Base-by-base conservation (phyloP, 1,139 yeast species). In the Suhomyces bribrorum region DNA sequence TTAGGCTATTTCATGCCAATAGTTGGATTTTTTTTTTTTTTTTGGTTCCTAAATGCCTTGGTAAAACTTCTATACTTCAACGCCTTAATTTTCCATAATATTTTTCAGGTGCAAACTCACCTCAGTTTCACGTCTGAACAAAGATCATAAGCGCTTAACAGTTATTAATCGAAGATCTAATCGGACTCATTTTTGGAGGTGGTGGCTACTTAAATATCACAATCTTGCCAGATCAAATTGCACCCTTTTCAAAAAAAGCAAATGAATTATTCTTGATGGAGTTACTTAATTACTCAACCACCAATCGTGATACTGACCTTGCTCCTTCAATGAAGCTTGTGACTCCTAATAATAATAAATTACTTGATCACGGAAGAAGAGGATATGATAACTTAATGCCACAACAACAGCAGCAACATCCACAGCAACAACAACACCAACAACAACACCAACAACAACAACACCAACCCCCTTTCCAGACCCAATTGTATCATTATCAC, bases 51-150 rank as follows among this genome's bases (percentile, higher is more conserved):
- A 39, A 42, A 42, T 42, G 34, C 42, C 40, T 36, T 33, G 36
- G 37, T 41, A 38, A 41, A 42, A 41, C 43, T 42, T 39, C 43
- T 33, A 42, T 39, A 39, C 43, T 39, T 39, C 32, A 32, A 26
- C 43, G 45, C 43, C 45, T 38, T 36, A 34, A 32, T 23, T 36
- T 36, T 24, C 22, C 20, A 14, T 23, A 32, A 20, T 33, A 33
- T 34, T 37, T 37, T 37, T 32, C 37, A 35, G 34, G 36, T 34
- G 40, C 40, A 26, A 24, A 13, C 31, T 15, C 44, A 13, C 44
- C 40, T 22, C 40, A 26, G 44, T 40, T 40, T 40, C 44, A 40
- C 35, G 38, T 37, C 30, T 26, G 22, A 20, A 32, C 34, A 22
- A n/a, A 32, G 34, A 39, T 32, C 43, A 36, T 29, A 29, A 24